Evolutionary conservation across 768 basidiomycete genomes (phyloP).

Genomic region (Tubosaeta sp.): DNA sequence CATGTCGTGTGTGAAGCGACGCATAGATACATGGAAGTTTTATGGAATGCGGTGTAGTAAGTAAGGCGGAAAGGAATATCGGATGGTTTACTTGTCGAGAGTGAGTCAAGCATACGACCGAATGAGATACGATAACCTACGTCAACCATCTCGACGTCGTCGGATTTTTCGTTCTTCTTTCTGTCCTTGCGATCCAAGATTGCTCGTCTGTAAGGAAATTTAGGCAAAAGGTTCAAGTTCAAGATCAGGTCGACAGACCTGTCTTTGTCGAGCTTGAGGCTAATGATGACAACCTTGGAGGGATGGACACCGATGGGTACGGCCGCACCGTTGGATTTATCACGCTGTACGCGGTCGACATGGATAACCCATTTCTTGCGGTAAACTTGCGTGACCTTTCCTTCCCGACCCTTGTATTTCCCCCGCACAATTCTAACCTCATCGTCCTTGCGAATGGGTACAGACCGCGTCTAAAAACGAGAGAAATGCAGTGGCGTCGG

Average conservation of each 20-base stretch:
- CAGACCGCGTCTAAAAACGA: slow-evolving; percentile 66
- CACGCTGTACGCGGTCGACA: slow-evolving; percentile 95
- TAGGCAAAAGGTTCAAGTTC: slow-evolving; percentile 1
- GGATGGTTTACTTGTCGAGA: slow-evolving; percentile 21
- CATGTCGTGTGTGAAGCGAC: slow-evolving; percentile 50
- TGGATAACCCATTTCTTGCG: slow-evolving; percentile 99
- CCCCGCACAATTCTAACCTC: slow-evolving; percentile 96
- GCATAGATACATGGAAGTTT: slow-evolving; percentile 71
- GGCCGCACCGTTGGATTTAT: slow-evolving; percentile 95
- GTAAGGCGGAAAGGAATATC: slow-evolving; percentile 8
- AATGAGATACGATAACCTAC: slow-evolving; percentile 43
- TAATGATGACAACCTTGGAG: slow-evolving; percentile 92
- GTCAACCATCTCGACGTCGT: slow-evolving; percentile 77
- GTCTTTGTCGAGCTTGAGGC: slow-evolving; percentile 91
- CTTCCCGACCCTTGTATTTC: slow-evolving; percentile 98
- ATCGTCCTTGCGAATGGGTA: slow-evolving; percentile 97
- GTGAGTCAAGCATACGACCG: slow-evolving; percentile 11
- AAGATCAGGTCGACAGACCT: slow-evolving; percentile 40
- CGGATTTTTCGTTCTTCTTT: slow-evolving; percentile 54
- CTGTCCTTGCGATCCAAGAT: slow-evolving; percentile 85
- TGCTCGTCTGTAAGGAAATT: slow-evolving; percentile 52
- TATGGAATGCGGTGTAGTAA: slow-evolving; percentile 29
- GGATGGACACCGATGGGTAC: slow-evolving; percentile 94
- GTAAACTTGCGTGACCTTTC: slow-evolving; percentile 96
- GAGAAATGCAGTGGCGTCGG: background rate